Evolutionary conservation across 371 early-diverging fungal species (phyloP), one percentile per base, ranked within the genome.

Genomic region (Mortierella sp.): DNA sequence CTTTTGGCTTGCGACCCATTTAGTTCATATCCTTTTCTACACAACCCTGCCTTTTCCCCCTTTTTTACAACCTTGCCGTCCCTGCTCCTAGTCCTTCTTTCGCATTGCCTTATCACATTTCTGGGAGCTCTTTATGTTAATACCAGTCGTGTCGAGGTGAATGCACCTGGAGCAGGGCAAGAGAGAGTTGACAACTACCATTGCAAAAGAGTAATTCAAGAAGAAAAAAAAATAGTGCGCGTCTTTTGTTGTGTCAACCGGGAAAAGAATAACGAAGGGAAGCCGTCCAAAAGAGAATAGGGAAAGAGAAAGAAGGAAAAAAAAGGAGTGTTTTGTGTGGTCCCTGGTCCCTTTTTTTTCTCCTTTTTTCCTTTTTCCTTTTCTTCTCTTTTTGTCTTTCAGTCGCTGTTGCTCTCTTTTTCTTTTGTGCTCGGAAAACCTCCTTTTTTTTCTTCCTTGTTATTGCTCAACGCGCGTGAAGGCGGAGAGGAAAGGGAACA

Each of bases 371-470:
- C 31, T 47, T 73, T 50, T 38, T n/a, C n/a, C 48, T 50, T 42
- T 42, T 21, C 10, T 73, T 42, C 70, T 42, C n/a, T 9, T n/a
- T 68, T 44, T 44, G 0, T n/a, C 8, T 54, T 19, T 42, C 14
- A 31, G 54, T 54, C 71, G 48, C 1, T 57, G 70, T 38, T 38
- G 42, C 42, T 38, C 5, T 38, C 42, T 38, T 38, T 38, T 38
- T 52, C 52, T 45, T 14, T 42, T 71, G 72, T 52, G 58, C 72
- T 60, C 72, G 63, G 44, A 70, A 52, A 34, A 24, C 70, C 31
- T 60, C 71, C 34, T 73, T 79, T 76, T 54, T 75, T 75, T 42
- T 44, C 71, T n/a, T 60, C 73, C 16, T 60, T 38, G 21, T 70
- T 70, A 38, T 71, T 45, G 9, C 42, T 38, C 68, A 42, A 68